These are phyloP conservation scores for Brassica balearica DNA, from an alignment of 441 rosid species.

Conservation along the genomic window DNA sequence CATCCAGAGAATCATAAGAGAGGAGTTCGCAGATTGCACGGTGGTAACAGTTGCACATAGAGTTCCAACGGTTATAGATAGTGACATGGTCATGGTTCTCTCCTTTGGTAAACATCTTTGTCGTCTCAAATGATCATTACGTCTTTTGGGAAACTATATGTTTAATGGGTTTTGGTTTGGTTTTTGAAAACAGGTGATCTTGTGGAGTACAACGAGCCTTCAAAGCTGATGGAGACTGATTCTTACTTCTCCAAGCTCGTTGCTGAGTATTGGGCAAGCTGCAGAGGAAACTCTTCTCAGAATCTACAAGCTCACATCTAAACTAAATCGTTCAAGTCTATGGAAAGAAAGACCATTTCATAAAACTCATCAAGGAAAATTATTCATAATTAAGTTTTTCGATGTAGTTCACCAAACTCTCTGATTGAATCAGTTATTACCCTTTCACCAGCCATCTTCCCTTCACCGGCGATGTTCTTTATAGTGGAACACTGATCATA, in stretches of 20 bases:
- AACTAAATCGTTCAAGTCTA: not conserved
- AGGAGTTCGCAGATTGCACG: conserved; percentile 73
- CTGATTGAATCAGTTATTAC: not conserved
- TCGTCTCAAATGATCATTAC: not conserved
- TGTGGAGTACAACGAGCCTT: conserved; percentile 77
- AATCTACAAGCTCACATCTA: conserved; percentile 28
- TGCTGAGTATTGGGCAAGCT: conserved; percentile 88
- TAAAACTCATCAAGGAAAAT: not conserved
- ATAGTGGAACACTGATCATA: not conserved
- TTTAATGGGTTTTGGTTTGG: not conserved
- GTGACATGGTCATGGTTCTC: conserved; percentile 94
- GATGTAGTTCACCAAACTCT: not conserved
- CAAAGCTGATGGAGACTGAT: conserved; percentile 67
- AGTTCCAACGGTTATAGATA: conserved; percentile 87
- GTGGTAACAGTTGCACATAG: conserved; percentile 87
- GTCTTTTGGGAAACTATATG: conserved; percentile 6
- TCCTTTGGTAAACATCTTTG: conserved; percentile 54
- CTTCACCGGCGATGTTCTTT: not conserved
- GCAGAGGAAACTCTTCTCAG: conserved; percentile 53
- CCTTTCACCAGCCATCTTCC: conserved; percentile 20
- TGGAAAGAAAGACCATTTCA: conserved; percentile 15
- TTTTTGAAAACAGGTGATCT: conserved; percentile 59
- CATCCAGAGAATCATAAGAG: conserved; percentile 71
- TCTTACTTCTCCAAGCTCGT: conserved; percentile 88
- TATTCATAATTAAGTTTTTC: not conserved